phyloP scores from a whole-genome alignment of 768 basidiomycete species.

The Tubosaeta sp. region DNA sequence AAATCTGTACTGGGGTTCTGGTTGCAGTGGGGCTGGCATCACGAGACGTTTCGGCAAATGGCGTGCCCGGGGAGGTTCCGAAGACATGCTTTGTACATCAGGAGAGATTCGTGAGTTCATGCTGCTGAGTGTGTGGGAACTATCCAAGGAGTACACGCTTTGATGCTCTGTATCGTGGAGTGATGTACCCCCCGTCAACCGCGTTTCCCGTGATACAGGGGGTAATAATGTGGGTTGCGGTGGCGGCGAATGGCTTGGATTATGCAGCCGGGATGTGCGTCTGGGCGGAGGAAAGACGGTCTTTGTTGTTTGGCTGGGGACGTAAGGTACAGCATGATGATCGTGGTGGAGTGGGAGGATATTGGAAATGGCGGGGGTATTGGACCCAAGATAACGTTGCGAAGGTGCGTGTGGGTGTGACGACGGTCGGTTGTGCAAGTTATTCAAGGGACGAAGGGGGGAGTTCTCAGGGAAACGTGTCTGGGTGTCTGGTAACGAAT shows the following conservation, averaged over 20 bases:
- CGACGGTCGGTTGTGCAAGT: conserved; percentile 1
- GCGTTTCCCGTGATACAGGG: conserved; percentile 4
- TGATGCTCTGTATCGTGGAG: conserved; percentile 3
- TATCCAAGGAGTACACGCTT: conserved; percentile 9
- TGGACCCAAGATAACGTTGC: conserved; percentile 9
- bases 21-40: conserved; percentile 68
- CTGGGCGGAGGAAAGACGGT: conserved; percentile 20
- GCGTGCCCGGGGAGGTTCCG: conserved; percentile 19
- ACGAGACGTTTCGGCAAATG: conserved; percentile 63
- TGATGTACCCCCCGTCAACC: neutral
- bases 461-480: neutral
- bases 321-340: conserved; percentile 12
- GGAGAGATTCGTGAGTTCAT: conserved; percentile 4
- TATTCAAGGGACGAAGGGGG: neutral
- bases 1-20: conserved; percentile 14
- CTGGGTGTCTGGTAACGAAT: conserved; percentile 9
- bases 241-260: conserved; percentile 7
- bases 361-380: conserved; percentile 7
- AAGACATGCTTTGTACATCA: conserved; percentile 4
- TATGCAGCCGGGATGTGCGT: conserved; percentile 13
- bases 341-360: conserved; percentile 5
- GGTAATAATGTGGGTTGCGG: conserved; percentile 6
- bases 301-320: conserved; percentile 9
- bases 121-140: conserved; percentile 1
- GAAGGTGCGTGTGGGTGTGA: conserved; percentile 12